Evolutionary conservation across 257 asterid genomes (phyloP), one percentile per base, ranked within the genome.

Genomic region (Forsythia suspensa): DNA sequence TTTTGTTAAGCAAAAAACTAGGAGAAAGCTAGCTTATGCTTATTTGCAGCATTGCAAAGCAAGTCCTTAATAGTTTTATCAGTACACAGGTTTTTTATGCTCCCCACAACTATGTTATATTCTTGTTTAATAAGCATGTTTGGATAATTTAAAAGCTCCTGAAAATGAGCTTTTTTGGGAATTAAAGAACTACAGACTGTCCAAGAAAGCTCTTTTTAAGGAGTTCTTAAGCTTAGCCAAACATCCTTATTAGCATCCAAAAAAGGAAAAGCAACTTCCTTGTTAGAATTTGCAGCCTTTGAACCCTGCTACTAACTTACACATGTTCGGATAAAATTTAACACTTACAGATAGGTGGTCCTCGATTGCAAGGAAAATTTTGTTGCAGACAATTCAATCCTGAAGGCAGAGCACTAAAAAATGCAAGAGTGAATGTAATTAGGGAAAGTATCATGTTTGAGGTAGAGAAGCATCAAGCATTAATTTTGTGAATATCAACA

Each of bases 311-410:
- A 63, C 38, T 34, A 24, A 63, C 40, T 29, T 63, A 63, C 39
- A 63, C 40, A 1, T 63, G 40, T 24, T 48, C 16, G 40, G 65
- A 42, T 63, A 40, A 76, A 66, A 41, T 40, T 44, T 46, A 39
- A 74, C 73, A 86, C 95, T 81, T 82, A 88, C 97, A 86, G 46
- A 55, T 71, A 29, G 97, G 96, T 4, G 79, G n/a, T 39, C 87
- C 92, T 79, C 90, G 88, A 69, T 71, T 41, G 88, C 97, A 94
- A 41, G 93, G 97, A 69, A 92, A 94, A 83, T 82, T 87, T 51
- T 88, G 74, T 37, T 94, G 97, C 76, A 94, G 97, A 73, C 98
- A 94, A 82, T 86, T 71, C 84, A 88, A 76, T 79, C 97, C 94
- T 0, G 83, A 78, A 18, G 90, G 88, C 73, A 90, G 70, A 73